Base-by-base conservation (phyloP, 2,329 filamentous ascomycete species). In the Pezizomycotina sp. region DNA sequence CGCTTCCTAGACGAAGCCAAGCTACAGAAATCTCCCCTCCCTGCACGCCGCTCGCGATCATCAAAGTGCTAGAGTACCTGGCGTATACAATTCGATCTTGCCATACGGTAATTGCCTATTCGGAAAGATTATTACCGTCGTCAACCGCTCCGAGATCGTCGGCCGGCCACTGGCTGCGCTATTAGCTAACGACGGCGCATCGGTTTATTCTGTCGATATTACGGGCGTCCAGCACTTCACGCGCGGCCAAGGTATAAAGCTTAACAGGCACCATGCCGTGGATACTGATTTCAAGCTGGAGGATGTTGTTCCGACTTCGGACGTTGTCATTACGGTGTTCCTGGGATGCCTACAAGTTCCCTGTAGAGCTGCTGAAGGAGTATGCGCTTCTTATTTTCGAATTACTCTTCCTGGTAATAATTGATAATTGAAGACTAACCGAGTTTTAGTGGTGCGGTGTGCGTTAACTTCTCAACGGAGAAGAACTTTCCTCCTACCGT, bases 61-160 rank as follows among this genome's bases (percentile, higher is more conserved):
- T 95, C 63, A 98, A 98, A 67, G 91, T 95, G 49, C 68, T 98
- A 43, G 89, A 98, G 61, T 75, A 92, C 58, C 68, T 95, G 77
- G 89, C 48, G 89, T 95, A 52, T 98, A 98, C 68, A 95, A 95
- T 63, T 77, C 78, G 10, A 83, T 95, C 50, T 65, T 98, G 31
- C 79, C 83, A 13, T 81, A 89, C 48, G 89, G 89, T 3, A 92
- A 95, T 64, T 71, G 89, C 23, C 65, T 98, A 6, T 91, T 86
- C 53, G 89, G 89, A 18, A 81, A 84, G 58, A 92, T 82, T 2
- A 82, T 98, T 48, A 93, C 86, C 20, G 82, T 98, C 39, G 86
- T 95, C 56, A 98, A 98, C 62, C 71, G 89, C 38, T 89, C 78
- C 40, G 89, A 98, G 61, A 89, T 95, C 47, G 92, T 95, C 34